Percentiles rank a stretch among this genome's conserved stretches.
phyloP scores from a whole-genome alignment of 257 asterid genomes.

The Pogostemon cablin region DNA sequence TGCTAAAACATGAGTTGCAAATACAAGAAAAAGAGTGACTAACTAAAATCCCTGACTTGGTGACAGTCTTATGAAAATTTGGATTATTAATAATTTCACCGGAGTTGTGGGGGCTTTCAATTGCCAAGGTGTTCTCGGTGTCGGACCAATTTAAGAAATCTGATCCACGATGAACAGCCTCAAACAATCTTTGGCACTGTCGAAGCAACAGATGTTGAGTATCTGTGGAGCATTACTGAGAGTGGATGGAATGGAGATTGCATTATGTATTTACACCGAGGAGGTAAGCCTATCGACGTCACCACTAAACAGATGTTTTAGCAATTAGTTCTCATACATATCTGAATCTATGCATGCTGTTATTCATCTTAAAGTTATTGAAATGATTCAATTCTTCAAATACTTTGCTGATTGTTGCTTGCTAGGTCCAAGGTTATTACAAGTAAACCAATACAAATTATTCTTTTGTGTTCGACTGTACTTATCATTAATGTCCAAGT shows the following conservation, averaged over 20 bases:
- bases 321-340: not conserved
- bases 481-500: not conserved
- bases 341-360: not conserved
- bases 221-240: constrained; percentile 56
- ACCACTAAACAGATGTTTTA: constrained; percentile 1
- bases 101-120: constrained; percentile 75
- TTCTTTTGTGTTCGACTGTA: not conserved
- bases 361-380: not conserved
- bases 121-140: constrained; percentile 83
- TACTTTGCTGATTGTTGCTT: not conserved
- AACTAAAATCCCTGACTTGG: not conserved
- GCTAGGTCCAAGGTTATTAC: not conserved
- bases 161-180: constrained; percentile 64
- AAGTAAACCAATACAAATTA: not conserved
- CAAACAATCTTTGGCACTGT: constrained; percentile 44
- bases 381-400: not conserved
- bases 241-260: constrained; percentile 64
- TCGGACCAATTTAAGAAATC: constrained; percentile 45
- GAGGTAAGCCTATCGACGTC: constrained; percentile 42
- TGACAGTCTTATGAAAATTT: constrained; percentile 71
- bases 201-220: constrained; percentile 57
- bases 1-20: not conserved
- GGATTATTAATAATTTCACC: constrained; percentile 66
- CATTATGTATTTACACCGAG: constrained; percentile 62
- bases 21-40: not conserved